Base-by-base conservation (phyloP, 805 yeast genomes). In the Saturnispora kantuleensis region DNA sequence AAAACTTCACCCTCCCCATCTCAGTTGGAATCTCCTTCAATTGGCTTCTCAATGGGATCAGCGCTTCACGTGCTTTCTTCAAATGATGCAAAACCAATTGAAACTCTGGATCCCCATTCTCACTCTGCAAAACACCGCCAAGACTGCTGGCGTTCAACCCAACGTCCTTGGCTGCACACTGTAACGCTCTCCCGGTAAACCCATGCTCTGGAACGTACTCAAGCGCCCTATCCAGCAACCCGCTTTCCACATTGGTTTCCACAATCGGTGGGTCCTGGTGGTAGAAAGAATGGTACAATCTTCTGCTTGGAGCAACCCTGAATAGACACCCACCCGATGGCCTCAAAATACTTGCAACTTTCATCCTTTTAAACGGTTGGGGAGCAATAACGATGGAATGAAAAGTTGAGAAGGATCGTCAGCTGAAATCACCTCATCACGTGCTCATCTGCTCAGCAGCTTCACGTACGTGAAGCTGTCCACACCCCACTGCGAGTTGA, bases 1-100 rank as follows among this genome's bases (percentile, higher is more conserved):
- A 66, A 31, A 50, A 52, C 37, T 55, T 50, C 21, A 60, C 44
- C 33, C 47, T 55, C 3, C 44, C 60, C 4, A 50, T 39, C 44
- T 63, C 66, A 1, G 45, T 43, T 8, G 44, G 7, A 17, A 53
- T 42, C 9, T 57, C 60, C 38, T 54, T 52, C 5, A 50, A 46
- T n/a, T 61, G 61, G 42, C 62, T 29, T 7, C 43, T 30, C 10
- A 39, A 55, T 5, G 54, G 56, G 29, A 56, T 50, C 45, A 75
- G 55, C 33, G 55, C 57, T 42, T 64, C 63, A 52, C 81, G 58
- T 46, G 67, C 68, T 36, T 53, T 52, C 50, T 65, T 69, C 50
- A 75, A 62, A 68, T 77, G 76, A 50, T 69, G 68, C 18, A 68
- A 45, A 43, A 69, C 64, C 36, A 76, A 59, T 54, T 66, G 72